Percentiles rank a stretch among this genome's conserved stretches.
These are phyloP conservation scores for Russula foetens DNA, from an alignment of 768 basidiomycete species.

Conservation along the genomic window DNA sequence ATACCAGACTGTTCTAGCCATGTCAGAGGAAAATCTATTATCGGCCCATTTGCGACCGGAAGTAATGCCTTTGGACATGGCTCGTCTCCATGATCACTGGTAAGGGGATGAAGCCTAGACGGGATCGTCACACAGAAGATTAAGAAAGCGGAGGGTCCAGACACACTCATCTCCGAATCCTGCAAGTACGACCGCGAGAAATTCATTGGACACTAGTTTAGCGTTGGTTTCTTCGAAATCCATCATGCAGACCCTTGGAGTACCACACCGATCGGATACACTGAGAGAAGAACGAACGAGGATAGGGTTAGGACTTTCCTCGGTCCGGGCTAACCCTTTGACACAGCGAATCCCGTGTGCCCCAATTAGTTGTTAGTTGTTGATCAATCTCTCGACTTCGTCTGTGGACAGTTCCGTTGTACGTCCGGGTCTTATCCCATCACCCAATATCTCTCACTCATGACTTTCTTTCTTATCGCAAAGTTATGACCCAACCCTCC, in stretches of 20 bases:
- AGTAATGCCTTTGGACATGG: slow-evolving; percentile 83
- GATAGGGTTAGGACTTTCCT: slow-evolving; percentile 1
- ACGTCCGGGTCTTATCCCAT: neutral
- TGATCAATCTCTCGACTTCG: neutral
- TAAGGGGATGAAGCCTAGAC: slow-evolving; percentile 62
- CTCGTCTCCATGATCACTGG: slow-evolving; percentile 66
- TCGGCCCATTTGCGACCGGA: slow-evolving; percentile 80
- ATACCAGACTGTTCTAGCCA: slow-evolving; percentile 89
- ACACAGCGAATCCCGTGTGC: too few species aligned
- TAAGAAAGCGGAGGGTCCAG: neutral
- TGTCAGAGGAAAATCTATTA: slow-evolving; percentile 72
- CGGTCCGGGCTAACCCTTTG: neutral
- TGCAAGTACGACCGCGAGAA: slow-evolving; percentile 80
- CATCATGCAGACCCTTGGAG: slow-evolving; percentile 31
- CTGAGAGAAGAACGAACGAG: neutral
- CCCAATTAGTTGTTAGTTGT: too few species aligned
- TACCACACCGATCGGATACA: neutral
- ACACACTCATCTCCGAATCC: slow-evolving; percentile 89
- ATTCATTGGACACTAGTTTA: slow-evolving; percentile 58
- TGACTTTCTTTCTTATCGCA: neutral
- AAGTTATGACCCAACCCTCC: slow-evolving; percentile 40
- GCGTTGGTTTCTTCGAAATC: slow-evolving; percentile 48
- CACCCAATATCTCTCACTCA: neutral
- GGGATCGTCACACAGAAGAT: neutral
- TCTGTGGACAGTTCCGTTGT: neutral